Evolutionary conservation across 257 asterid genomes (phyloP).

Genomic region (Linderniella brevidens): DNA sequence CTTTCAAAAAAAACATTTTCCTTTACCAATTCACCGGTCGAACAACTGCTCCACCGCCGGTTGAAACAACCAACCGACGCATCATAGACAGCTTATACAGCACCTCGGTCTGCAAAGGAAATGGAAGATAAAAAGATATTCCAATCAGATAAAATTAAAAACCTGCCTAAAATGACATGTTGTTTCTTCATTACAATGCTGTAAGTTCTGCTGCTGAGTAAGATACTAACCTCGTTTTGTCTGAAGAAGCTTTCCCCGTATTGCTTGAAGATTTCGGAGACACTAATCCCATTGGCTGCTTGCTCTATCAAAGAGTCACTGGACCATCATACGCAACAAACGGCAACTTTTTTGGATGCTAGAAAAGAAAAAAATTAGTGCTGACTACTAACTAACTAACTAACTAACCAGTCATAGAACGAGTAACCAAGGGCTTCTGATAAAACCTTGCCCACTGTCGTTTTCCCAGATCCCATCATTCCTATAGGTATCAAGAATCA

Average conservation of each 20-base stretch:
- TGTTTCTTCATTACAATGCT: not conserved
- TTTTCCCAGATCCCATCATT: constrained; percentile 98
- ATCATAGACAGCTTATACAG: constrained; percentile 47
- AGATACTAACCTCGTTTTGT: constrained; percentile 58
- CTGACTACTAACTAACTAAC: too few relatives aligned
- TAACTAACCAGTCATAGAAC: constrained; percentile 70
- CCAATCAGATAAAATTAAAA: too few relatives aligned
- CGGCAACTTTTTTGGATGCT: not conserved
- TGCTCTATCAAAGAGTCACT: constrained; percentile 52
- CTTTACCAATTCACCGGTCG: constrained; percentile 82
- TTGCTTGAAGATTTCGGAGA: constrained; percentile 45
- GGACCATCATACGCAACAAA: not conserved
- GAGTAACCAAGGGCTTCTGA: constrained; percentile 71
- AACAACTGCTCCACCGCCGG: constrained; percentile 94
- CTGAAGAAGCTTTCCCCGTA: constrained; percentile 52
- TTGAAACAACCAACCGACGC: constrained; percentile 68
- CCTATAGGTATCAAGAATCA: constrained; percentile 28
- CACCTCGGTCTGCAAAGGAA: constrained; percentile 45
- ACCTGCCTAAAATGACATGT: not conserved
- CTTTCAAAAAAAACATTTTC: too few relatives aligned
- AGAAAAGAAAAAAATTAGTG: too few relatives aligned
- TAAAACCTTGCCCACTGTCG: constrained; percentile 78
- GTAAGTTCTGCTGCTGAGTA: constrained; percentile 6
- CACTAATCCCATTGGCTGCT: constrained; percentile 35
- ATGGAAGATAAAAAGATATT: not conserved